Percentiles rank a stretch among this genome's conserved stretches.
Conservation (phyloP, 2,329 filamentous ascomycete species). For the Penicillium sp. region DNA sequence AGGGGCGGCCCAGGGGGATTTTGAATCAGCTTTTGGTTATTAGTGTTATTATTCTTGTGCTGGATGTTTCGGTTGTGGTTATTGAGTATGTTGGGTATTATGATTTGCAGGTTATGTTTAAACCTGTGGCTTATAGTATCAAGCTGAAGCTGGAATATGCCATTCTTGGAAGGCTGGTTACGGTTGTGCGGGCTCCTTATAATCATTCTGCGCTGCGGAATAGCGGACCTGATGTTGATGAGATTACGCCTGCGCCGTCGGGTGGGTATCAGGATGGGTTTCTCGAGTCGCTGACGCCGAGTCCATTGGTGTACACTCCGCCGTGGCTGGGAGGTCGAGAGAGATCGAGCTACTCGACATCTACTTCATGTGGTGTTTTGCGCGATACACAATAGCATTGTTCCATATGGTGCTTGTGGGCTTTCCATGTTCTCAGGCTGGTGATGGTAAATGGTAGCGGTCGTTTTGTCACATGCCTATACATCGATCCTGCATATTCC, state of each 20-base stretch:
- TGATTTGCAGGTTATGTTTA: conserved; percentile 40
- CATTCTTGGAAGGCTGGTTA: conserved; percentile 48
- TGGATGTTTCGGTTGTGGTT: conserved; percentile 45
- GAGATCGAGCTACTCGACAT: not conserved
- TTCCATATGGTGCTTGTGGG: not conserved
- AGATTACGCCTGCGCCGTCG: conserved; percentile 11
- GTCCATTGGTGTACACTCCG: conserved; percentile 8
- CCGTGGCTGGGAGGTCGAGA: conserved; percentile 13
- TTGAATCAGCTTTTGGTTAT: conserved; percentile 50
- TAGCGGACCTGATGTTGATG: conserved; percentile 13
- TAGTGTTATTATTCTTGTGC: conserved; percentile 46
- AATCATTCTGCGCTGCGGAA: conserved; percentile 13
- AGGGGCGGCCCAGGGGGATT: conserved; percentile 20
- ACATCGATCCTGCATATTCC: too few relatives aligned
- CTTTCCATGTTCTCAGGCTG: not conserved
- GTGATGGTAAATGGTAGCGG: not conserved
- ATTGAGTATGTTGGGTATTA: conserved; percentile 41
- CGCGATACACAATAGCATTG: not conserved
- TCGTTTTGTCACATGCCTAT: not conserved
- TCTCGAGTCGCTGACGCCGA: not conserved
- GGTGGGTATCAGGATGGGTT: not conserved
- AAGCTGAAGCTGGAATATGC: conserved; percentile 55
- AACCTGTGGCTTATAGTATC: conserved; percentile 37
- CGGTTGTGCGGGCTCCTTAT: conserved; percentile 16
- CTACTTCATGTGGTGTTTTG: not conserved